Conservation (phyloP, 1,284 basidiomycete genomes). For the Fomitopsis palustris region DNA sequence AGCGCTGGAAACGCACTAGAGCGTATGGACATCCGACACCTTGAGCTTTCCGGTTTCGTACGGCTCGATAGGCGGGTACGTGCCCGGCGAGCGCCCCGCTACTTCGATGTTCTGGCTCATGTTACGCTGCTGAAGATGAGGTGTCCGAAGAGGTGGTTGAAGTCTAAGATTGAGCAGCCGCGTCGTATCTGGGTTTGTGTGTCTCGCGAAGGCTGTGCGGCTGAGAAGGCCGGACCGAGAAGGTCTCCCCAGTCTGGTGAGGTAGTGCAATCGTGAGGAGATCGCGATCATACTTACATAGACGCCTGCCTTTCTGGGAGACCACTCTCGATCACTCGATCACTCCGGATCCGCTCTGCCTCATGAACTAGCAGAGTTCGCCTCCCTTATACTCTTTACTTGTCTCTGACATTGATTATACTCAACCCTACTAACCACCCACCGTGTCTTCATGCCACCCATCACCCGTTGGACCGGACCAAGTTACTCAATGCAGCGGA, state of each 20-base stretch:
- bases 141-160: not conserved
- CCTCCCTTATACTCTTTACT: too few relatives aligned
- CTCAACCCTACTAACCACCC: too few relatives aligned
- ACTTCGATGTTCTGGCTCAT: slow-evolving; percentile 1
- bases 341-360: too few relatives aligned
- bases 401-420: too few relatives aligned
- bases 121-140: not conserved
- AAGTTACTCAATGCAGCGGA: too few relatives aligned
- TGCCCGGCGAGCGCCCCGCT: slow-evolving; percentile 5
- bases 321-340: not conserved
- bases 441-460: too few relatives aligned
- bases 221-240: not conserved
- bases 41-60: slow-evolving; percentile 66
- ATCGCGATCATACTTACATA: not conserved
- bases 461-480: too few relatives aligned
- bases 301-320: not conserved
- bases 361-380: too few relatives aligned
- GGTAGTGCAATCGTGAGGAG: not conserved
- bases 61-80: slow-evolving; percentile 41
- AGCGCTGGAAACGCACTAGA: slow-evolving; percentile 57
- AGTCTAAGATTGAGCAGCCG: not conserved
- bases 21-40: slow-evolving; percentile 72
- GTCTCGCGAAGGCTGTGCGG: not conserved
- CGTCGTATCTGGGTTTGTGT: not conserved
- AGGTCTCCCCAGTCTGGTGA: not conserved